These are phyloP conservation scores for Hyaloscypha bicolor DNA, from an alignment of 495 filamentous ascomycete species.

Conservation along the genomic window DNA sequence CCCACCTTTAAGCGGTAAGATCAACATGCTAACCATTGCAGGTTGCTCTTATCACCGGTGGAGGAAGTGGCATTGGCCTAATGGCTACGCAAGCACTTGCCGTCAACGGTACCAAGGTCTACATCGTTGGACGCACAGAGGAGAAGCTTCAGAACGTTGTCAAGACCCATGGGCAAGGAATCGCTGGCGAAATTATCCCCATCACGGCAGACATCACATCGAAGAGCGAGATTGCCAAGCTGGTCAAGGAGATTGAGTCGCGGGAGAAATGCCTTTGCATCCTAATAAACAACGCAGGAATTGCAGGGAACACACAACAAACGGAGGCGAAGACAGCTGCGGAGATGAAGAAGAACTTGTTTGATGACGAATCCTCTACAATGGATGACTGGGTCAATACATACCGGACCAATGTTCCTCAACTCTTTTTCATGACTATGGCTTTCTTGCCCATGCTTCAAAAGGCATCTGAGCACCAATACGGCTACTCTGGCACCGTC, in stretches of 20 bases:
- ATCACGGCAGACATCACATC: constrained; percentile 27
- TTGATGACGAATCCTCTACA: constrained; percentile 26
- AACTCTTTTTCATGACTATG: constrained; percentile 51
- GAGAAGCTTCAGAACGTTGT: constrained; percentile 55
- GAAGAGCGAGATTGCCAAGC: constrained; percentile 26
- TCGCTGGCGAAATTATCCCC: constrained; percentile 35
- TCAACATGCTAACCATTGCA: constrained; percentile 26
- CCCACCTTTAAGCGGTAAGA: too few species aligned
- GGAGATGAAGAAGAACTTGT: constrained; percentile 32
- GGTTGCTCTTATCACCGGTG: constrained; percentile 68
- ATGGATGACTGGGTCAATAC: constrained; percentile 48
- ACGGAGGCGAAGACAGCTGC: constrained; percentile 41
- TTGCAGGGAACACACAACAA: constrained; percentile 37
- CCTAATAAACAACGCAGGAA: constrained; percentile 56
- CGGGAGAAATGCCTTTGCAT: constrained; percentile 43
- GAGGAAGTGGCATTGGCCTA: constrained; percentile 66
- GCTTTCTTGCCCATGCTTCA: constrained; percentile 57
- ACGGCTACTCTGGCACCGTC: constrained; percentile 47
- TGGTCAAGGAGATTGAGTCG: constrained; percentile 32
- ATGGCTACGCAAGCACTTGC: constrained; percentile 58
- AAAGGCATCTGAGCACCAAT: constrained; percentile 40
- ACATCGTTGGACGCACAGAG: constrained; percentile 62
- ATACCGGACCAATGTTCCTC: constrained; percentile 49
- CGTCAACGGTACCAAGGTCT: constrained; percentile 64
- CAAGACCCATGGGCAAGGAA: constrained; percentile 33